phyloP scores from a whole-genome alignment of 192 early-diverging fungal species.

The Physocladia obscura region DNA sequence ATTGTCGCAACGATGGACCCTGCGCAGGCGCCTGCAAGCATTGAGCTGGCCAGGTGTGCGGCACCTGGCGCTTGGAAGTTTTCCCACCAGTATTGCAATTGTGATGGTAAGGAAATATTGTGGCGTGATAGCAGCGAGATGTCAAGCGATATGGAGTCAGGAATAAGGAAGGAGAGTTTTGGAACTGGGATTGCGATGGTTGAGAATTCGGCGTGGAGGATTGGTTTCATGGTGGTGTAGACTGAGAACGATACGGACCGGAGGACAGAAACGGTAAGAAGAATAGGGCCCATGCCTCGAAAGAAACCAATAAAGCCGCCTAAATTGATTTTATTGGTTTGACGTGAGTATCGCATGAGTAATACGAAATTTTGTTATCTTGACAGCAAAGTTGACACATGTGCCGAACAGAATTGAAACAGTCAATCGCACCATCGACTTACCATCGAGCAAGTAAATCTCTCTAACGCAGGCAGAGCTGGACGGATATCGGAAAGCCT shows the following conservation, averaged over 20 bases:
- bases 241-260: slow-evolving; percentile 90
- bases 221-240: slow-evolving; percentile 72
- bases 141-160: background rate
- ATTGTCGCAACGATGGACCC: slow-evolving; percentile 45
- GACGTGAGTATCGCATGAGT: background rate
- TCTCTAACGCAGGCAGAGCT: slow-evolving; percentile 72
- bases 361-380: background rate
- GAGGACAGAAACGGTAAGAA: slow-evolving; percentile 79
- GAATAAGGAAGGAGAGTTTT: background rate
- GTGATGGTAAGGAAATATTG: background rate
- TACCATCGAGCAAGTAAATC: slow-evolving; percentile 73
- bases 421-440: background rate
- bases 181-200: background rate
- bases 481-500: slow-evolving; percentile 78
- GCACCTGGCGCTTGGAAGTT: slow-evolving; percentile 6
- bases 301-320: slow-evolving; percentile 80
- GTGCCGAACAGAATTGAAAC: background rate
- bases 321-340: too few relatives aligned
- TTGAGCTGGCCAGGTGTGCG: background rate
- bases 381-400: background rate
- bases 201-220: slow-evolving; percentile 32
- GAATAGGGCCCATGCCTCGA: slow-evolving; percentile 78
- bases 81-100: background rate
- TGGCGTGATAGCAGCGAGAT: background rate
- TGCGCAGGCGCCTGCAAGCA: slow-evolving; percentile 37